Evolutionary conservation across 345 rosid species (phyloP).

Genomic region (Euclidium syriacum): DNA sequence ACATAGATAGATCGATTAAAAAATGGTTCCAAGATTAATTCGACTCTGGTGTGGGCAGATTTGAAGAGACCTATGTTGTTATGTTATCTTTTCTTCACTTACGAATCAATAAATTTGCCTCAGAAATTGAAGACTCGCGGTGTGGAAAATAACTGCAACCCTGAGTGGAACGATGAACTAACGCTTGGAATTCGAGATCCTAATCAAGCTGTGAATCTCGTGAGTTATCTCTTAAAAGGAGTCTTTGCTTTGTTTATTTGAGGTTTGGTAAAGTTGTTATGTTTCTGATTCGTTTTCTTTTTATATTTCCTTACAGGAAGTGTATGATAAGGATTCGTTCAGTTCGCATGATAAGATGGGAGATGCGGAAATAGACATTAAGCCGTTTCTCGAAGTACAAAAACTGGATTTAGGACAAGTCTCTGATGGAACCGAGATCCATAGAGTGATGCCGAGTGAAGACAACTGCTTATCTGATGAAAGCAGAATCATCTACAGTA

Average conservation of each 20-base stretch:
- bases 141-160: conserved; percentile 56
- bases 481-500: conserved; percentile 36
- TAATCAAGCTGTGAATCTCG: conserved; percentile 41
- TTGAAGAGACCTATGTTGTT: too few relatives aligned
- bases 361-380: conserved; percentile 58
- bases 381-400: conserved; percentile 41
- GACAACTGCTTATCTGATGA: conserved; percentile 50
- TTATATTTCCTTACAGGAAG: conserved; percentile 36
- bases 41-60: too few relatives aligned
- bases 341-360: conserved; percentile 74
- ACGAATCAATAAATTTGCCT: neutral
- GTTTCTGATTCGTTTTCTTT: neutral
- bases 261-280: neutral
- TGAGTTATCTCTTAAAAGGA: conserved; percentile 29
- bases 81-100: neutral
- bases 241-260: neutral
- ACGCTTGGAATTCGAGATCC: conserved; percentile 52
- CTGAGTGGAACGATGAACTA: conserved; percentile 72
- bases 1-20: too few relatives aligned
- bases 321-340: conserved; percentile 65
- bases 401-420: conserved; percentile 32
- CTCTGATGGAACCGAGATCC: conserved; percentile 43
- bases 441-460: conserved; percentile 37
- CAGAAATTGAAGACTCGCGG: conserved; percentile 65
- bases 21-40: too few relatives aligned